Evolutionary conservation across 2,329 filamentous ascomycete genomes (phyloP).

Genomic region (Xylariaceae sp.): DNA sequence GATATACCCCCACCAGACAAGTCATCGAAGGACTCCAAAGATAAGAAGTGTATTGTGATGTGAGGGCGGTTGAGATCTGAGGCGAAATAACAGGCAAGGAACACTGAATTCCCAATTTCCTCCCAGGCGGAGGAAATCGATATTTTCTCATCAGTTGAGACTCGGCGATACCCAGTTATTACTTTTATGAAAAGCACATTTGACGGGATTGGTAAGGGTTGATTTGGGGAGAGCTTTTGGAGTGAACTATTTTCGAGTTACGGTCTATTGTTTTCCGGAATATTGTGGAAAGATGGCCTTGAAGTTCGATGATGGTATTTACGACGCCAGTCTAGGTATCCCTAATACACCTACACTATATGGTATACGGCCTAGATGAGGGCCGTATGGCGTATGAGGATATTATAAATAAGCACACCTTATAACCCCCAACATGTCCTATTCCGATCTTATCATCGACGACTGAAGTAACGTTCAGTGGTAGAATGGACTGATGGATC

Average conservation of each 20-base stretch:
- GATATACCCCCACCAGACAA: slow-evolving; percentile 38
- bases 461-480: no score
- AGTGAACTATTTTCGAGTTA: neutral
- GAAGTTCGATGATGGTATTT: no score
- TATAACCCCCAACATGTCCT: no score
- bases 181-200: neutral
- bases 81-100: neutral
- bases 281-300: no score
- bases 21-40: slow-evolving; percentile 31
- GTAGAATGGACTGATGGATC: no score
- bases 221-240: neutral
- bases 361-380: no score
- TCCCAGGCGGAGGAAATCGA: neutral
- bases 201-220: neutral
- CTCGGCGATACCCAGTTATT: neutral
- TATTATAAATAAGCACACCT: no score
- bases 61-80: slow-evolving; percentile 28
- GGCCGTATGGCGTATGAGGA: no score
- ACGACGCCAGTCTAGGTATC: no score
- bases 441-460: no score
- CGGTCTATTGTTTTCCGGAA: neutral
- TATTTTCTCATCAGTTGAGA: neutral
- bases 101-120: neutral
- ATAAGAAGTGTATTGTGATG: slow-evolving; percentile 51
- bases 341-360: no score